Evolutionary conservation across 2,329 filamentous ascomycete species (phyloP), one percentile per base, ranked within the genome.

Genomic region (Nemania sp.): DNA sequence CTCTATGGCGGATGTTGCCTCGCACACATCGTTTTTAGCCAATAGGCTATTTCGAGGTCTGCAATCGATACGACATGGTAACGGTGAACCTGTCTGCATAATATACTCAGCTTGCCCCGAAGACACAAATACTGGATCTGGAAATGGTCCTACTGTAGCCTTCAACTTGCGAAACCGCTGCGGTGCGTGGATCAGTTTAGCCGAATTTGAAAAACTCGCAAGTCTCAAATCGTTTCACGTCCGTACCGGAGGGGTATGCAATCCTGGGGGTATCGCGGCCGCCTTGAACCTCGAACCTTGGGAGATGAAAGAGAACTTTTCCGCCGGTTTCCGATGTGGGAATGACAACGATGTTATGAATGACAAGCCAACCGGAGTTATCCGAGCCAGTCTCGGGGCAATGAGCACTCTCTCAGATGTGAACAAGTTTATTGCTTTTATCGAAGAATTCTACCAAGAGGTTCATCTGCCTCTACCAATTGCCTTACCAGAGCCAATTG

Each of bases 201-300:
- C 83, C 12, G 92, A 97, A 67, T 85, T 97, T 15, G 92, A 97
- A 68, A 96, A 93, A 69, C 77, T 97, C 19, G 89, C 91, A 6
- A 80, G 82, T 2, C 76, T 96, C 17, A 90, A 88, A 60, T 82
- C 84, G 43, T 88, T 97, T 36, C 90, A 97, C 65, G 75, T 97
- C 15, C 84, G 94, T 31, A 96, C 91, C 1, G 94, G 94, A 5
- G 89, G 91, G 0, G 77, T 97, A 1, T 99, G 94, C 73, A 97
- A 96, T 64, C 93, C 94, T 1, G 94, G 92, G 8, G 91, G 91
- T 1, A 82, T 96, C 53, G 88, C 91, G 12, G 78, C 80, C 1
- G 83, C 85, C 17, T 79, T 97, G n/a, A 76, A 77, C 1, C 78
- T 97, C 47, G 80, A 86, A 41, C 84, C 90, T 0, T 88, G 86